phyloP scores from a whole-genome alignment of 805 yeast species.

The Nakazawaea sp. region DNA sequence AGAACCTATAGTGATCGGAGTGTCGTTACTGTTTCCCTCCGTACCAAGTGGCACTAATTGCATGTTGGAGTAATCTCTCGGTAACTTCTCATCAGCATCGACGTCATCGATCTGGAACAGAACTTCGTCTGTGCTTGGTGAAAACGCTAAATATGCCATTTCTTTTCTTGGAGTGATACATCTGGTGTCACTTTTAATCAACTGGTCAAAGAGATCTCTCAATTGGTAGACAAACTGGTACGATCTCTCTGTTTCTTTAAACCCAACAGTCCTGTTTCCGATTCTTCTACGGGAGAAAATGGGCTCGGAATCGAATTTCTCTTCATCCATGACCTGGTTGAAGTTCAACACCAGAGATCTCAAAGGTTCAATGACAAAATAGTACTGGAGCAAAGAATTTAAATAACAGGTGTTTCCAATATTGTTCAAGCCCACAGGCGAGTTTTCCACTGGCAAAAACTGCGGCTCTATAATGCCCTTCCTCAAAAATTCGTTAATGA shows the following conservation, averaged over 20 bases:
- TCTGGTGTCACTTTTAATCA: slow-evolving; percentile 55
- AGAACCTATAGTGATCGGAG: slow-evolving; percentile 3
- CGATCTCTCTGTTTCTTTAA: slow-evolving; percentile 73
- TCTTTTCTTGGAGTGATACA: slow-evolving; percentile 79
- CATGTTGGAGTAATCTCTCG: not conserved
- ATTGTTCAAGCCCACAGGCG: slow-evolving; percentile 92
- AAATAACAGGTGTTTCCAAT: slow-evolving; percentile 95
- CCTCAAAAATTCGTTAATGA: slow-evolving; percentile 48
- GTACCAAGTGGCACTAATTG: not conserved
- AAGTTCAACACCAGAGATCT: slow-evolving; percentile 60
- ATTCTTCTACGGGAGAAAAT: slow-evolving; percentile 52
- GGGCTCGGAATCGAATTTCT: slow-evolving; percentile 22
- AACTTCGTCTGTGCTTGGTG: slow-evolving; percentile 63
- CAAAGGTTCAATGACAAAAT: slow-evolving; percentile 79
- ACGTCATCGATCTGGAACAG: slow-evolving; percentile 33
- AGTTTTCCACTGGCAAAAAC: slow-evolving; percentile 52
- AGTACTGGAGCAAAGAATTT: slow-evolving; percentile 85
- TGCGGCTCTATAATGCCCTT: slow-evolving; percentile 59
- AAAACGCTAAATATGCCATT: slow-evolving; percentile 81
- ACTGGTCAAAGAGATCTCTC: slow-evolving; percentile 57
- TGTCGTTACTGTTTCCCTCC: not conserved
- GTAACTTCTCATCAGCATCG: slow-evolving; percentile 3
- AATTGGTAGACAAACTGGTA: slow-evolving; percentile 74
- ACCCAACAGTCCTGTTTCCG: slow-evolving; percentile 82
- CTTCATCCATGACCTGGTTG: slow-evolving; percentile 25